These are phyloP conservation scores for Colletotrichum endophyticum DNA, from an alignment of 2,329 filamentous ascomycete species.

Conservation along the genomic window DNA sequence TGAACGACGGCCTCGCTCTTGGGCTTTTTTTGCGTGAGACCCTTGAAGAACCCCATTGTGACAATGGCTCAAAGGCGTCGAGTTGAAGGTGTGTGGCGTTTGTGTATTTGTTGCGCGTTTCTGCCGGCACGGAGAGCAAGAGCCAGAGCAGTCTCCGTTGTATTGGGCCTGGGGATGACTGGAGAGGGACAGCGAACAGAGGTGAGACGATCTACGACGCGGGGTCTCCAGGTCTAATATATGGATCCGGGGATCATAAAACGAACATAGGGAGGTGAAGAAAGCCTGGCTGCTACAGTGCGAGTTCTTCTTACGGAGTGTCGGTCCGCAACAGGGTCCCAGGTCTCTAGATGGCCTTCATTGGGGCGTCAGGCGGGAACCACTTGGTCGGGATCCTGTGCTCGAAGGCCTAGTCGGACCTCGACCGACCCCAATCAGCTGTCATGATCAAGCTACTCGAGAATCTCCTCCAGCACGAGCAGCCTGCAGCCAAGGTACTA, in stretches of 20 bases:
- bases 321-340: background rate
- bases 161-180: background rate
- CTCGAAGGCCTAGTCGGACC: background rate
- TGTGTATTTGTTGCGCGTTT: background rate
- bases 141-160: conserved; percentile 1
- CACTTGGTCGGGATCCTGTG: conserved; percentile 16
- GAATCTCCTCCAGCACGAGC: background rate
- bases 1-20: conserved; percentile 3
- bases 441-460: background rate
- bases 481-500: conserved; percentile 4
- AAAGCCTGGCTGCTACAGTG: background rate
- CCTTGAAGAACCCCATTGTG: conserved; percentile 16
- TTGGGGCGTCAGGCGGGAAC: background rate
- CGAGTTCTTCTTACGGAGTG: background rate
- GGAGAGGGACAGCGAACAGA: background rate
- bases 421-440: background rate
- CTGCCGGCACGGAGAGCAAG: background rate
- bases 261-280: background rate
- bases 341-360: background rate
- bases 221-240: conserved; percentile 16
- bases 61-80: background rate
- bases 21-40: conserved; percentile 17
- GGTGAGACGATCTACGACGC: background rate
- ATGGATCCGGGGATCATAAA: conserved; percentile 10
- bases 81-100: background rate